Evolutionary conservation across 345 rosid genomes (phyloP).

Genomic region (Capsella bursapastoris): DNA sequence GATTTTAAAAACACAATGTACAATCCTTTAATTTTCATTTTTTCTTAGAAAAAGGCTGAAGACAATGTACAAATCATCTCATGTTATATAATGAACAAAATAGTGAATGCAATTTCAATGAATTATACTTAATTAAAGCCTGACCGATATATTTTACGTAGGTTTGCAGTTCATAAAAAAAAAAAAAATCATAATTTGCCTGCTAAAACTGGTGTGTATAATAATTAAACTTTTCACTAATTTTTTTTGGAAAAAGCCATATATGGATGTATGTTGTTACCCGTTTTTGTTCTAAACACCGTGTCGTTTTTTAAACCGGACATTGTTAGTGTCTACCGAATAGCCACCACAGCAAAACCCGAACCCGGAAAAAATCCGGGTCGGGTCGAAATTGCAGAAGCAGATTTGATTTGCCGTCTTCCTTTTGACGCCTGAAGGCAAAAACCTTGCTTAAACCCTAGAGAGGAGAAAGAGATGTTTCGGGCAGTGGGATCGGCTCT

Average conservation of each 20-base stretch:
- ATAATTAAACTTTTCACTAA: no score
- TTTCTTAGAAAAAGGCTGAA: no score
- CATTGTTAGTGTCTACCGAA: conserved; percentile 30
- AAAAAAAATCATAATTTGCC: no score
- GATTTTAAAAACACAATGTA: neutral
- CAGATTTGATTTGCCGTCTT: conserved; percentile 13
- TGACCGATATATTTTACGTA: no score
- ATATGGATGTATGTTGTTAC: neutral
- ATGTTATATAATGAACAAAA: neutral
- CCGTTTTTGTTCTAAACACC: conserved; percentile 17
- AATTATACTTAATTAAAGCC: no score
- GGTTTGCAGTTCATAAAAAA: no score
- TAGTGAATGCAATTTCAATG: no score
- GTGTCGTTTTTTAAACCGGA: neutral
- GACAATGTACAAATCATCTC: neutral
- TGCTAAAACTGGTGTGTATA: no score
- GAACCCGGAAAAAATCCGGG: conserved; percentile 17
- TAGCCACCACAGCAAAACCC: conserved; percentile 41
- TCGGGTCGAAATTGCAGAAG: conserved; percentile 35
- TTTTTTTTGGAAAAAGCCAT: no score
- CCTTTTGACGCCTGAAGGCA: neutral
- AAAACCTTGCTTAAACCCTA: conserved; percentile 48
- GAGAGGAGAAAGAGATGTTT: conserved; percentile 47
- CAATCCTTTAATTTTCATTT: neutral
- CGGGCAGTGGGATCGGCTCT: conserved; percentile 57